Evolutionary conservation across 305 asterid species (phyloP), one percentile per base, ranked within the genome.

Genomic region (Vinca major): DNA sequence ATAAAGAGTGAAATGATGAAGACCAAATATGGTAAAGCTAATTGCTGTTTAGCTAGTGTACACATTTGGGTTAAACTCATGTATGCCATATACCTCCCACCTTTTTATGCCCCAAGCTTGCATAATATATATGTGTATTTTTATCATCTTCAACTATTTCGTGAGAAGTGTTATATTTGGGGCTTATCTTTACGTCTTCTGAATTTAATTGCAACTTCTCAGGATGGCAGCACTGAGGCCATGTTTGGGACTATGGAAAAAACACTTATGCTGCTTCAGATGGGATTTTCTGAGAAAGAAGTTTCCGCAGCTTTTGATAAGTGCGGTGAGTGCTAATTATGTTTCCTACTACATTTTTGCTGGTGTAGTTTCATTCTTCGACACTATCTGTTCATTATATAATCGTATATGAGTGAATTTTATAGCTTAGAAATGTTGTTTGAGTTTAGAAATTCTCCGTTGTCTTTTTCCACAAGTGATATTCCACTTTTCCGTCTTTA

Each of bases 201-300:
- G 65, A 6, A 39, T 41, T 39, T 20, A 61, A 55, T 39, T 55
- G 13, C 65, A 37, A 61, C 13, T 70, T 77, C 73, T 69, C 85
- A 88, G 97, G 94, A 82, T 66, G 67, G 72, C 78, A 78, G 70
- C 85, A 87, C 88, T 20, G 98, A 92, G 73, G 76, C 77, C 48
- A 73, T 90, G 81, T 88, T 88, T 82, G 89, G 97, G 67, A 87
- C 90, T 64, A 92, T 90, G 98, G 97, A 92, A 77, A 92, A 90
- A 85, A 85, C 97, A 26, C 96, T 90, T 67, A 73, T 72, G 72
- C 75, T 92, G 78, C 85, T 90, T 66, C 97, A 90, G 69, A 92
- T 92, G 91, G 98, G 98, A 49, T 92, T 92, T 76, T 66, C 95
- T 21, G 98, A 90, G 72, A 70, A 82, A 8, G 95, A 89, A 61